Conservation (phyloP, 495 filamentous ascomycete species). For the Penicillium tannophilum region DNA sequence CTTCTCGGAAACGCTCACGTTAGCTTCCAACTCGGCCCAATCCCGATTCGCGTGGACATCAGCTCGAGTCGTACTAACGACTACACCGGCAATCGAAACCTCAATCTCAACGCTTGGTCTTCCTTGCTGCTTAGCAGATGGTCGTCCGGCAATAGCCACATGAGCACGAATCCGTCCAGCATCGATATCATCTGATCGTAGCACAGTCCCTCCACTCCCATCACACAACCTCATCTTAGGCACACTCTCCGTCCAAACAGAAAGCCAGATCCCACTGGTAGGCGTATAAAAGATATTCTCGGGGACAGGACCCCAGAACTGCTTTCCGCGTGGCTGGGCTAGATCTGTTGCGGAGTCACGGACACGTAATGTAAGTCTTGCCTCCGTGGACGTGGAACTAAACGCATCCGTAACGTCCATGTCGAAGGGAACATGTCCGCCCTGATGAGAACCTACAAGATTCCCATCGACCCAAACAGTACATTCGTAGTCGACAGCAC, state of each 20-base stretch:
- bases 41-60: constrained; percentile 22
- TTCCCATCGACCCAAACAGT: constrained; percentile 35
- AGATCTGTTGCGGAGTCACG: constrained; percentile 38
- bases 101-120: constrained; percentile 28
- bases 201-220: constrained; percentile 36
- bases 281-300: constrained; percentile 46
- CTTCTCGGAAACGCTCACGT: constrained; percentile 20
- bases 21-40: constrained; percentile 25
- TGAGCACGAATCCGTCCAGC: constrained; percentile 27
- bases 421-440: constrained; percentile 44
- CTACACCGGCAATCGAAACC: constrained; percentile 22
- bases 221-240: constrained; percentile 28
- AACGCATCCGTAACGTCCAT: constrained; percentile 35
- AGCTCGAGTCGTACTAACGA: constrained; percentile 18
- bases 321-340: constrained; percentile 43
- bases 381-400: not conserved
- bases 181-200: constrained; percentile 37
- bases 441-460: constrained; percentile 29
- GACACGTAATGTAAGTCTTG: constrained; percentile 31
- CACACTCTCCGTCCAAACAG: constrained; percentile 43
- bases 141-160: constrained; percentile 25
- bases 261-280: constrained; percentile 39
- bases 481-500: constrained; percentile 43
- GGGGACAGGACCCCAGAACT: constrained; percentile 43
- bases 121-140: constrained; percentile 1